Base-by-base conservation (phyloP, 1,284 basidiomycete genomes). In the Meira miltonrushii region DNA sequence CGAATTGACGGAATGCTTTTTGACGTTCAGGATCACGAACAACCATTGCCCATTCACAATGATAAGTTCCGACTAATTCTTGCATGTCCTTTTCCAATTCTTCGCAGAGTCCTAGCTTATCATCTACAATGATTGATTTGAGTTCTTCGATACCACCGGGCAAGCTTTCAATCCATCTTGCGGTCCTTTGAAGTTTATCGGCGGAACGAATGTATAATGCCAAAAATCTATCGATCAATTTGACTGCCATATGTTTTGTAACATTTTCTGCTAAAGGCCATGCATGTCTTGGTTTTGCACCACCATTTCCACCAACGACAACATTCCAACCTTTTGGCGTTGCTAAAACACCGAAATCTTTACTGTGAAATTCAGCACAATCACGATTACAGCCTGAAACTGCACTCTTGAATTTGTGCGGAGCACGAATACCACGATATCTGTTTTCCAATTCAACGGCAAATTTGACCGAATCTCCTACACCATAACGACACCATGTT, bases 401-500 rank as follows among this genome's bases (percentile, higher is more conserved):
- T n/a, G 88, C 88, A 15, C 87, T 87, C 77, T 89, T 89, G 76
- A 79, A 79, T 78, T 89, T 89, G 79, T 89, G 88, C 13, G 88
- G 88, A 1, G 84, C 83, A 28, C 71, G 83, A 23, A 89, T 82
- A 38, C 87, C 86, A 62, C 85, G 85, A 78, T 89, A 89, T 4
- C 88, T 82, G 60, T 87, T 83, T 78, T 90, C 88, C 1, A 90
- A 82, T 66, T 84, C 81, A 43, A 89, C 83, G 0, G 88, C 88
- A 61, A 89, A 78, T 28, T 86, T 86, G 38, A 90, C 88, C 6
- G 86, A 86, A 72, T 89, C 88, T 13, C 87, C 87, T 12, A 88
- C 81, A 9, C 88, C 88, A 67, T 85, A 89, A 11, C 88, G 83
- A 71, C 88, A 89, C 87, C 87, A 87, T 15, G 81, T 82, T 8